Conservation (phyloP, 345 rosid genomes). For the Eucalyptus erythrocorys region DNA sequence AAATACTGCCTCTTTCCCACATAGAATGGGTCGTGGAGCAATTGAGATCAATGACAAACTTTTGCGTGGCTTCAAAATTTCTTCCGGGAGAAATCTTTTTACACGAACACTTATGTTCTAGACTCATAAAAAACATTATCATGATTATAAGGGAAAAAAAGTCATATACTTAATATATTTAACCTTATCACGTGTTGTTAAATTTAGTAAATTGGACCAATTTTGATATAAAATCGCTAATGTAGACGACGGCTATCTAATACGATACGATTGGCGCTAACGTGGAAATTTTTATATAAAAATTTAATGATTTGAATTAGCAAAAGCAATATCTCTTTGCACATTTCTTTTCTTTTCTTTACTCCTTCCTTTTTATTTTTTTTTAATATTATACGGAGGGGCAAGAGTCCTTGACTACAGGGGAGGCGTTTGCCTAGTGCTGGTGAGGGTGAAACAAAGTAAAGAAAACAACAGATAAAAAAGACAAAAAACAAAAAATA, state of each 20-base stretch:
- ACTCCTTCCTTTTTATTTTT: too few species aligned
- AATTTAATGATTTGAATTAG: rapidly evolving
- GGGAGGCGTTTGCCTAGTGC: too few species aligned
- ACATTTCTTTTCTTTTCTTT: too few species aligned
- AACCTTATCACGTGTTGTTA: rapidly evolving
- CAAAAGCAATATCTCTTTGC: too few species aligned
- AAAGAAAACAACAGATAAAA: too few species aligned
- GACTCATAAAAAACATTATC: not conserved
- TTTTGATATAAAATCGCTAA: rapidly evolving
- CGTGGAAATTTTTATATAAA: too few species aligned
- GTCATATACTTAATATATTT: too few species aligned
- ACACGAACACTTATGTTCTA: not conserved
- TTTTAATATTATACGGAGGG: too few species aligned
- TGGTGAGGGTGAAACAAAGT: too few species aligned
- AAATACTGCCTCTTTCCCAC: not conserved
- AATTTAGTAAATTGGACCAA: too few species aligned
- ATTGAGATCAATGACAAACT: too few species aligned
- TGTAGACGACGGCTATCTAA: rapidly evolving
- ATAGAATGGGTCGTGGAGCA: not conserved
- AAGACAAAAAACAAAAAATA: rapidly evolving
- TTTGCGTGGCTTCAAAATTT: not conserved
- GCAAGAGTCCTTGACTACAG: too few species aligned
- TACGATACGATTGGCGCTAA: rapidly evolving
- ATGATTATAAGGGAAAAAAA: not conserved
- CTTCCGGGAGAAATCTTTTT: not conserved